Percentiles rank a stretch among this genome's conserved stretches.
These are phyloP conservation scores for Cordyceps cateniannulata DNA, from an alignment of 2,329 filamentous ascomycete genomes.

Conservation along the genomic window DNA sequence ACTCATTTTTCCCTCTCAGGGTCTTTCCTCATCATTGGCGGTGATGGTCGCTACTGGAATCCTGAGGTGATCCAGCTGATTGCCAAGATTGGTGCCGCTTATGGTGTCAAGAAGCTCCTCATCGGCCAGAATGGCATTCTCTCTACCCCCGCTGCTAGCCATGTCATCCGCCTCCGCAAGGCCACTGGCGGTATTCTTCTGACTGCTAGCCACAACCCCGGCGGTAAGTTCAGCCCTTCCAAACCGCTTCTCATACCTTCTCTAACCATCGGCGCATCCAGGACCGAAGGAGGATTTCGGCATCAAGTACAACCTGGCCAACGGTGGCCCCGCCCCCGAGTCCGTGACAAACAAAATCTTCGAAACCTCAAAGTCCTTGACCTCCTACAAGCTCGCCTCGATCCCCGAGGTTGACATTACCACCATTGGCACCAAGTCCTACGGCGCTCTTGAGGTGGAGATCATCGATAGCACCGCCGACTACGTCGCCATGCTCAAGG, in stretches of 20 bases:
- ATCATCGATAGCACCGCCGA: slow-evolving; percentile 89
- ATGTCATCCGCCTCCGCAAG: slow-evolving; percentile 89
- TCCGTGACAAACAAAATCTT: slow-evolving; percentile 98
- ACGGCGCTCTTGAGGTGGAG: slow-evolving; percentile 86
- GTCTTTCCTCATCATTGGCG: slow-evolving; percentile 90
- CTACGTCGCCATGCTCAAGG: slow-evolving; percentile 92
- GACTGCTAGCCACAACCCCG: slow-evolving; percentile 97
- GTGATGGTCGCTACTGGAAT: slow-evolving; percentile 96
- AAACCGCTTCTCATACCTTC: neutral
- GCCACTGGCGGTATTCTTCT: slow-evolving; percentile 94
- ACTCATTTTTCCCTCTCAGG: slow-evolving; percentile 29
- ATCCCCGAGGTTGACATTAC: slow-evolving; percentile 81
- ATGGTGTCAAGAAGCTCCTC: slow-evolving; percentile 97
- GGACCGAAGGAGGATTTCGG: slow-evolving; percentile 93
- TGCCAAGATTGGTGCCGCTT: slow-evolving; percentile 92
- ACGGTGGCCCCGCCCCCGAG: slow-evolving; percentile 92
- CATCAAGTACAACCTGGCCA: slow-evolving; percentile 99
- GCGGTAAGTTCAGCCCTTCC: slow-evolving; percentile 55
- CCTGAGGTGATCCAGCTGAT: slow-evolving; percentile 94
- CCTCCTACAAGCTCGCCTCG: slow-evolving; percentile 84
- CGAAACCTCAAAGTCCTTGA: slow-evolving; percentile 81
- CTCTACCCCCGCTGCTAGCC: slow-evolving; percentile 91
- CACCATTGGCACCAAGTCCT: slow-evolving; percentile 75
- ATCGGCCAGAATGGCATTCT: slow-evolving; percentile 95
- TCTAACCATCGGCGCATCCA: slow-evolving; percentile 29